These are phyloP conservation scores for Zygosaccharomyces pseudobailii DNA, from an alignment of 1,139 yeast species.

Conservation along the genomic window DNA sequence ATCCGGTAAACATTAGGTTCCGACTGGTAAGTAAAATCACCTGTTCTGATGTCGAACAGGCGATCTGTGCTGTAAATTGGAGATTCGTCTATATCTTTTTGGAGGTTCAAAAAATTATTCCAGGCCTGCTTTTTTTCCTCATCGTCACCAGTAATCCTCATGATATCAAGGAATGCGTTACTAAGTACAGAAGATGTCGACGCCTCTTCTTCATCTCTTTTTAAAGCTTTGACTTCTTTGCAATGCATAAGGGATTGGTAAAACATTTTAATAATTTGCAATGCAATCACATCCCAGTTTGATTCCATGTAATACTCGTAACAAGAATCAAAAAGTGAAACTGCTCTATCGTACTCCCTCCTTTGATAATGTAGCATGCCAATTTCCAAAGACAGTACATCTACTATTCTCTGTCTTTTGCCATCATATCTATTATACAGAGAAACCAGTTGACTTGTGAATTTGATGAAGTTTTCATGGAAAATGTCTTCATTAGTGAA, in stretches of 20 bases:
- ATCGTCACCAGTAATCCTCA: slow-evolving; percentile 18
- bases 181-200: slow-evolving; percentile 27
- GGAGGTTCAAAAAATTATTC: slow-evolving; percentile 25
- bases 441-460: slow-evolving; percentile 24
- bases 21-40: slow-evolving; percentile 6
- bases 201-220: slow-evolving; percentile 27
- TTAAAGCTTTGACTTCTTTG: slow-evolving; percentile 17
- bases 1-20: slow-evolving; percentile 24
- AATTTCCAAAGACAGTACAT: slow-evolving; percentile 73
- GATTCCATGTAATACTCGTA: slow-evolving; percentile 61
- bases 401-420: slow-evolving; percentile 54
- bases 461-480: slow-evolving; percentile 25
- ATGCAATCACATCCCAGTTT: slow-evolving; percentile 75
- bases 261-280: slow-evolving; percentile 57
- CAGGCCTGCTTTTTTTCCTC: slow-evolving; percentile 26
- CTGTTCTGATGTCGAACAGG: slow-evolving; percentile 18
- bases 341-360: slow-evolving; percentile 55
- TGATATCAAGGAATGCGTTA: slow-evolving; percentile 29
- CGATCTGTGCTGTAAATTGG: slow-evolving; percentile 25
- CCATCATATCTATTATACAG: slow-evolving; percentile 19
- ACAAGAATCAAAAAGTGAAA: slow-evolving; percentile 58
- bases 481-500: slow-evolving; percentile 33
- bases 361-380: slow-evolving; percentile 64
- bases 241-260: slow-evolving; percentile 58
- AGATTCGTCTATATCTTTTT: slow-evolving; percentile 12